Evolutionary conservation across 306 rosid genomes (phyloP), one percentile per base, ranked within the genome.

Genomic region (Hippophae tibetana): DNA sequence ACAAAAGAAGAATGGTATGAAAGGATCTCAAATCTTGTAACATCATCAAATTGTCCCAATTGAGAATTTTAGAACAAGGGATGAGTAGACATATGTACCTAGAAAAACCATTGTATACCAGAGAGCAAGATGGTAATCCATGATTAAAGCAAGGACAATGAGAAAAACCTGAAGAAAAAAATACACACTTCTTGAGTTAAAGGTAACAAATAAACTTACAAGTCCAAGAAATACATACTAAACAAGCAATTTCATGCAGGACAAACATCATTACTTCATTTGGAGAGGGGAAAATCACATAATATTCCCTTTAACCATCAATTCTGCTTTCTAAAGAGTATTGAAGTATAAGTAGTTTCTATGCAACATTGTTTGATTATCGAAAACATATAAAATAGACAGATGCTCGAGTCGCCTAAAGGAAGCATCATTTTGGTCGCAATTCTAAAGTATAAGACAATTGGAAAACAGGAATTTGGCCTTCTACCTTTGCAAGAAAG

Each of bases 61-160:
- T 12, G 27, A 14, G 8, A 62, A 60, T 47, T n/a, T 3, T 7
- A 57, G 47, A 9, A 69, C 43, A 53, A 49, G 40, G 70, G 12
- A 66, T 23, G 40, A 61, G 18, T 31, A 10, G 60, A 79, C 64
- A 52, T 38, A 64, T 84, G 63, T 69, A 88, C 98, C 96, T 72
- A 78, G 57, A 68, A 92, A 85, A 45, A 70, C 77, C 50, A 77
- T 72, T 46, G 80, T 38, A 61, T 85, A 92, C 93, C 93, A 88
- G n/a, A 85, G 51, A 18, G 93, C 84, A 76, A 92, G 69, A 69
- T 87, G 74, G 72, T 82, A 74, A 66, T 92, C 96, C 92, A 92
- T 68, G 38, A 83, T 77, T 47, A 69, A 65, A 76, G 96, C 76
- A 53, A 92, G 78, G 31, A 69, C 81, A 63, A 85, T 64, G 54